A percentile compares a stretch with the other conserved stretches of the same genome.
These are phyloP conservation scores for Xylaria sp. DNA, from an alignment of 2,329 filamentous ascomycete genomes.

Conservation along the genomic window DNA sequence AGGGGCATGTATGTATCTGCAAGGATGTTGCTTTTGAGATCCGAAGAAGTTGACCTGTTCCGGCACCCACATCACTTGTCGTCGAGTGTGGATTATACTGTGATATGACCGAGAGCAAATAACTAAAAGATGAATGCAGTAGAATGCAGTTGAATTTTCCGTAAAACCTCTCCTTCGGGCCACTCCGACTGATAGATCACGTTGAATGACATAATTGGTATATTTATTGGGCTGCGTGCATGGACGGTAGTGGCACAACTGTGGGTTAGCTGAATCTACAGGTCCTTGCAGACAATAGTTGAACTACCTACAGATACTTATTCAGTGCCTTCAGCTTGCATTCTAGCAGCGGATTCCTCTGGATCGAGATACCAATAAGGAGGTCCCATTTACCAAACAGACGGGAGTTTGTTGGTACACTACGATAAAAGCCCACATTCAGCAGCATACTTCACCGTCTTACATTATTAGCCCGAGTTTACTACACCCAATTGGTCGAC, in stretches of 20 bases:
- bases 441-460: background rate
- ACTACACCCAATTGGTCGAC: background rate
- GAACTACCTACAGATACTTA: background rate
- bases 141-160: too few species aligned
- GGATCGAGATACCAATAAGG: background rate
- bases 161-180: background rate
- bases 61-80: background rate
- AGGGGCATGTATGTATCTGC: background rate
- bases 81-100: background rate
- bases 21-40: background rate
- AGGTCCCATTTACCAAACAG: background rate
- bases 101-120: background rate
- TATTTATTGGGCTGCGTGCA: background rate
- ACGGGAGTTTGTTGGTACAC: background rate
- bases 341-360: background rate
- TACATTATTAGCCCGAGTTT: background rate
- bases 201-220: background rate
- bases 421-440: background rate
- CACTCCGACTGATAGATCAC: background rate
- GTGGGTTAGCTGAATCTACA: background rate
- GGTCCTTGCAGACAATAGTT: constrained; percentile 10
- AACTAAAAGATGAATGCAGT: background rate
- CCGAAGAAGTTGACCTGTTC: background rate
- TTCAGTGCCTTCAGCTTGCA: background rate
- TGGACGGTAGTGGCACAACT: background rate